Percentiles rank a stretch among this genome's conserved stretches.
Conservation (phyloP, 2,329 filamentous ascomycete species). For the Calonectria hongkongensis region DNA sequence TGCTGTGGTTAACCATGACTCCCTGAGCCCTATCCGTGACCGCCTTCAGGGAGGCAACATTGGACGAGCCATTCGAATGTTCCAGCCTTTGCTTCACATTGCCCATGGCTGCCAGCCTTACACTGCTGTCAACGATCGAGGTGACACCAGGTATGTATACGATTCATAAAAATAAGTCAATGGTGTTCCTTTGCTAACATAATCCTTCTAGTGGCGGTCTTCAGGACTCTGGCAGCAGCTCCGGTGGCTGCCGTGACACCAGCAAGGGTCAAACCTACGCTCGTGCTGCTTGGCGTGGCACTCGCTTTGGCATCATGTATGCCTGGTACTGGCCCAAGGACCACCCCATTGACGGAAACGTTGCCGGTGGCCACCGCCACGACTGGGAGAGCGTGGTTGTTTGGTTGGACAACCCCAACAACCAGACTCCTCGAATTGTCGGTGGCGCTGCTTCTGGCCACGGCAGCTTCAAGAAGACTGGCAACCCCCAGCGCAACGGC, state of each 20-base stretch:
- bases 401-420: constrained; percentile 51
- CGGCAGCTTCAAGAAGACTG: constrained; percentile 56
- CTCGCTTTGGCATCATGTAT: constrained; percentile 63
- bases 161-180: neutral
- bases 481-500: constrained; percentile 45
- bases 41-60: constrained; percentile 50
- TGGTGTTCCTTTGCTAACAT: neutral
- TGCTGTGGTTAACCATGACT: constrained; percentile 52
- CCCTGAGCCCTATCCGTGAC: constrained; percentile 52
- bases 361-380: constrained; percentile 60
- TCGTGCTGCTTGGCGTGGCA: constrained; percentile 55
- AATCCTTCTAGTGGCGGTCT: constrained; percentile 58
- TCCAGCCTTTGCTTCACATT: constrained; percentile 61
- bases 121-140: constrained; percentile 74
- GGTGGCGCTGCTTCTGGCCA: constrained; percentile 61
- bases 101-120: constrained; percentile 77
- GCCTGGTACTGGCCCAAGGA: constrained; percentile 69
- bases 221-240: constrained; percentile 53
- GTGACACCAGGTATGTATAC: constrained; percentile 70
- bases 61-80: constrained; percentile 54
- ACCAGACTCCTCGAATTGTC: constrained; percentile 55
- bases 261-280: constrained; percentile 63
- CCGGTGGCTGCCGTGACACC: constrained; percentile 56
- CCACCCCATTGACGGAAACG: constrained; percentile 57
- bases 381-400: constrained; percentile 64